Base-by-base conservation (phyloP, 139 green algal genomes). In the Mesostigma viride region DNA sequence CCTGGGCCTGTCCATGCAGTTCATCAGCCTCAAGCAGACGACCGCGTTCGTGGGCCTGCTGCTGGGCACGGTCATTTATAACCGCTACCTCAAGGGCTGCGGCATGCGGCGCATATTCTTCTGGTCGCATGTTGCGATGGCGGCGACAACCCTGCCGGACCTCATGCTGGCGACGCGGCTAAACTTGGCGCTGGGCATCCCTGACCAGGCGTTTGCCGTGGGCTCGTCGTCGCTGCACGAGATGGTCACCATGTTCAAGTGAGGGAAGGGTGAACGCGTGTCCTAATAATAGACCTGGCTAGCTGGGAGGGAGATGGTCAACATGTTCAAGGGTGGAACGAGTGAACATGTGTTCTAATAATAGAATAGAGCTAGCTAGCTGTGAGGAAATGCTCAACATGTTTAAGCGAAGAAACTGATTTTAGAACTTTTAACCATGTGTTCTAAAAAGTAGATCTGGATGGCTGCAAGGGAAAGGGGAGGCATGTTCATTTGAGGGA, bases 1-100 rank as follows among this genome's bases (percentile, higher is more conserved):
- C 14, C 68, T 75, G 31, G 5, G 48, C 14, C 48, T 75, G 2
- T 62, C 62, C 8, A 20, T 62, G 1, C 22, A 1, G 6, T 75
- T 75, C 28, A 30, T 75, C 1, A 62, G 61, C 2, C 58, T 26
- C 1, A 1, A 35, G 20, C 30, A 31, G 24, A 60, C 68, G 4
- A 24, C 72, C 34, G 68, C 61, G 14, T 75, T 61, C 61, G 68
- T 26, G 1, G 68, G 59, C 2, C 62, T 75, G 30, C 72, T 75
- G 62, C 26, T 56, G 8, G 69, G 62, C 24, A 75, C 69, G 4
- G 28, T 71, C n/a, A 20, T 75, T 3, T 75, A 71, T 27, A 75
- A 73, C 31, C 17, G 28, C 8, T 30, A 46, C 44, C 69, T 75
- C 32, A 75, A 75, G 36, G 56, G 56, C 28, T 44, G 14, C 40